Evolutionary conservation across 2,329 filamentous ascomycete species (phyloP).

Genomic region (Sporothrix phasma): DNA sequence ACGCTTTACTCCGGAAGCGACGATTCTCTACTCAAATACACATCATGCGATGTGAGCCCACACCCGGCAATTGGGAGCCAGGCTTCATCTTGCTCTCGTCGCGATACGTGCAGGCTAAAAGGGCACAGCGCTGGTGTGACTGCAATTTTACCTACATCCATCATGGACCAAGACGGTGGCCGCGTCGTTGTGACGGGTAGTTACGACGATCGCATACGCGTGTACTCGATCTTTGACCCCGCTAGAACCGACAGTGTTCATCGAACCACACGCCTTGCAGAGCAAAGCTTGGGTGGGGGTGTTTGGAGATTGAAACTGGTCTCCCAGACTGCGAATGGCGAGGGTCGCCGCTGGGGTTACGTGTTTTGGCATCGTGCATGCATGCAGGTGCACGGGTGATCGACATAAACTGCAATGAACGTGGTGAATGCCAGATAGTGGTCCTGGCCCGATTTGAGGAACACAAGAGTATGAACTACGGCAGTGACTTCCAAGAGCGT

Average conservation of each 20-base stretch:
- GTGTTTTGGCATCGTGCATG: slow-evolving; percentile 85
- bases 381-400: slow-evolving; percentile 71
- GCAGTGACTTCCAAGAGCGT: slow-evolving; percentile 55
- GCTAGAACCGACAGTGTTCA: slow-evolving; percentile 32
- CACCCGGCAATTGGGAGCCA: neutral
- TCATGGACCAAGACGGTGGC: slow-evolving; percentile 32
- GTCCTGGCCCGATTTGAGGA: slow-evolving; percentile 67
- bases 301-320: slow-evolving; percentile 78
- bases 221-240: slow-evolving; percentile 44
- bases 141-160: slow-evolving; percentile 62
- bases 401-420: slow-evolving; percentile 31
- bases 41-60: slow-evolving; percentile 19
- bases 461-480: slow-evolving; percentile 93
- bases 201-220: slow-evolving; percentile 76
- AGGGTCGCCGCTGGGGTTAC: slow-evolving; percentile 23
- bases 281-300: slow-evolving; percentile 62
- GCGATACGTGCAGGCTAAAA: slow-evolving; percentile 21
- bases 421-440: slow-evolving; percentile 47
- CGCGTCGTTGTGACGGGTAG: slow-evolving; percentile 71
- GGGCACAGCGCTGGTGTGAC: slow-evolving; percentile 76
- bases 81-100: slow-evolving; percentile 14
- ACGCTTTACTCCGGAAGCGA: slow-evolving; percentile 64
- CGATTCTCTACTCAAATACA: slow-evolving; percentile 52
- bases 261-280: slow-evolving; percentile 45
- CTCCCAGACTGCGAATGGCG: slow-evolving; percentile 18